Evolutionary conservation across 2,329 filamentous ascomycete genomes (phyloP).

Genomic region (Aspergillus ochraceoroseus): DNA sequence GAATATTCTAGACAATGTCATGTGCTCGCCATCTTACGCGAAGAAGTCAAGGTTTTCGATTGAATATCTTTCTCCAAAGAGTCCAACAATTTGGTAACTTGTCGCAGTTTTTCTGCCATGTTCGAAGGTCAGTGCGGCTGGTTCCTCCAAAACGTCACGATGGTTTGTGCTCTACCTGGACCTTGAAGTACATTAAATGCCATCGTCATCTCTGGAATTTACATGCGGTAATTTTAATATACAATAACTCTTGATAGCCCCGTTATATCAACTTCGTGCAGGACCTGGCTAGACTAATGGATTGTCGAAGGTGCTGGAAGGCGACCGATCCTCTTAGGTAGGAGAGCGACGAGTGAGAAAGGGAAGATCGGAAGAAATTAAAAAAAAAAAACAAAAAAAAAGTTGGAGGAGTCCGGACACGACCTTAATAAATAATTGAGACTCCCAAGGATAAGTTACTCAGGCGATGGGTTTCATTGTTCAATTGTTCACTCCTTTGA

Average conservation of each 20-base stretch:
- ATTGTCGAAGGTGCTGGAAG: conserved; percentile 4
- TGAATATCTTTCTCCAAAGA: conserved; percentile 60
- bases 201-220: conserved; percentile 19
- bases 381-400: no score
- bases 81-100: conserved; percentile 61
- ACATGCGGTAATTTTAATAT: neutral
- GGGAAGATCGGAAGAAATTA: no score
- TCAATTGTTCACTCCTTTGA: conserved; percentile 9
- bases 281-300: neutral
- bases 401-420: no score
- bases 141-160: neutral
- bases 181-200: conserved; percentile 24
- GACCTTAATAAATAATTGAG: no score
- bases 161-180: conserved; percentile 23
- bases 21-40: conserved; percentile 52
- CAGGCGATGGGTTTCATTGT: conserved; percentile 4
- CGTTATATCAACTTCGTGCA: neutral
- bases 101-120: conserved; percentile 59
- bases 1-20: neutral
- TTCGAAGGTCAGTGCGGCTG: conserved; percentile 2
- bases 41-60: conserved; percentile 53
- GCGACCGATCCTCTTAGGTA: neutral
- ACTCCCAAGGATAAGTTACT: no score
- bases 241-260: neutral
- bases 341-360: neutral